These are phyloP conservation scores for Lepraria neglecta DNA, from an alignment of 495 filamentous ascomycete species.

Conservation along the genomic window DNA sequence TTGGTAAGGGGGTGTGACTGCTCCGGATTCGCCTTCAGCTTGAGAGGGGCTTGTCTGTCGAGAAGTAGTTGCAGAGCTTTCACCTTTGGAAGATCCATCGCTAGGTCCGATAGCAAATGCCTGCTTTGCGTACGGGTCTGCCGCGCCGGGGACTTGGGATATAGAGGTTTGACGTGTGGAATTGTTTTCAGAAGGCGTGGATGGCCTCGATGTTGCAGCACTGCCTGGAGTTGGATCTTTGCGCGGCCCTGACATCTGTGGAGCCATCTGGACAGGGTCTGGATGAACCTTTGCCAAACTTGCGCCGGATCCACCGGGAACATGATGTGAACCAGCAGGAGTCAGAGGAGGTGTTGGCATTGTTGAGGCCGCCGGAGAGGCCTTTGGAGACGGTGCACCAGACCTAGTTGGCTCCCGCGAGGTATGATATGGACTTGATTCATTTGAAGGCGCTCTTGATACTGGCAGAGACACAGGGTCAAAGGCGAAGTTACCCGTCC, in stretches of 20 bases:
- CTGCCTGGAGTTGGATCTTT: constrained; percentile 31
- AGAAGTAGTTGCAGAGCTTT: constrained; percentile 61
- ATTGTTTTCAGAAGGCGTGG: constrained; percentile 39
- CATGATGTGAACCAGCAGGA: constrained; percentile 34
- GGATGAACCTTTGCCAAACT: constrained; percentile 23
- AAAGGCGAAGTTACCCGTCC: constrained; percentile 79
- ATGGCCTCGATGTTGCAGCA: constrained; percentile 41
- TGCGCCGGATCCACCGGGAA: constrained; percentile 18
- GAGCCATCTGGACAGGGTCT: constrained; percentile 57
- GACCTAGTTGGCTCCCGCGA: constrained; percentile 25
- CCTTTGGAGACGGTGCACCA: constrained; percentile 30
- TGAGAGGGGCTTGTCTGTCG: constrained; percentile 50
- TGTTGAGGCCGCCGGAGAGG: constrained; percentile 39
- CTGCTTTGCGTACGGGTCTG: constrained; percentile 46
- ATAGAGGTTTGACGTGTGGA: constrained; percentile 37
- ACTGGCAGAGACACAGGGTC: constrained; percentile 82
- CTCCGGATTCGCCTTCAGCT: constrained; percentile 44
- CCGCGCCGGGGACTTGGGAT: constrained; percentile 41
- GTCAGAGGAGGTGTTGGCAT: constrained; percentile 88
- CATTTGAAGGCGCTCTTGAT: constrained; percentile 59
- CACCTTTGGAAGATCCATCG: constrained; percentile 61
- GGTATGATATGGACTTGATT: constrained; percentile 31
- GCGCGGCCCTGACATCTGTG: constrained; percentile 51
- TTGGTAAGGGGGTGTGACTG: constrained; percentile 52
- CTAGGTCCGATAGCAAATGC: constrained; percentile 27